Base-by-base conservation (phyloP, 495 filamentous ascomycete species). In the Cercophora sp. region DNA sequence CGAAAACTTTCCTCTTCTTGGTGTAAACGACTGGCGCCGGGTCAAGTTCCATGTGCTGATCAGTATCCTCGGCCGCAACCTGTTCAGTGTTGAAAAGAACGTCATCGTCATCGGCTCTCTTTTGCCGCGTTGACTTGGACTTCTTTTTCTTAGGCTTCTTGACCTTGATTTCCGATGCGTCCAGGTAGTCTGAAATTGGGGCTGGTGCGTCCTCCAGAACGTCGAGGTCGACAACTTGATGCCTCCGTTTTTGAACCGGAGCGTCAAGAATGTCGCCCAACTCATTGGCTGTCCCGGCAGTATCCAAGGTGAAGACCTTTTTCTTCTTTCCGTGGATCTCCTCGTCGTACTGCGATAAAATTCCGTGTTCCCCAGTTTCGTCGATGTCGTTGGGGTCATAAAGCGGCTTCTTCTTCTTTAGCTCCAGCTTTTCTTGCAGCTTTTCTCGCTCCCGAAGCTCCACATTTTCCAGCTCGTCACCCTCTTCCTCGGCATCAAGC, bases 101-200 rank as follows among this genome's bases (percentile, higher is more conserved):
- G 34, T 91, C 87, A 18, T 95, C 89, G 32, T 89, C 87, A 48
- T 93, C 87, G 9, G 67, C 68, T 4, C 77, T 74, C 43, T 80
- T 82, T 60, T 85, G 82, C 47, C 87, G 78, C 9, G 87, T 89
- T 34, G 84, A 76, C 60, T 89, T 90, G 6, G 79, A 73, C 72
- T 93, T 95, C 72, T 88, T 93, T 75, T 92, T 96, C 68, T 94
- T 96, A 2, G 89, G 85, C 69, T 96, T 96, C 70, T 85, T 88
- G 52, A 95, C 78, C 67, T 94, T 96, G 59, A 96, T 73, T 58
- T 92, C 86, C 18, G 85, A 86, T 32, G 85, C 67, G 53, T 95
- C 91, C 63, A 91, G 76, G 66, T 96, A 97, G 69, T 98, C 93
- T 15, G 91, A 96, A 5, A 72, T 66, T 2, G 83, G 80, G 6